phyloP scores from a whole-genome alignment of 2,329 filamentous ascomycete species.

The Fusarium luffae region DNA sequence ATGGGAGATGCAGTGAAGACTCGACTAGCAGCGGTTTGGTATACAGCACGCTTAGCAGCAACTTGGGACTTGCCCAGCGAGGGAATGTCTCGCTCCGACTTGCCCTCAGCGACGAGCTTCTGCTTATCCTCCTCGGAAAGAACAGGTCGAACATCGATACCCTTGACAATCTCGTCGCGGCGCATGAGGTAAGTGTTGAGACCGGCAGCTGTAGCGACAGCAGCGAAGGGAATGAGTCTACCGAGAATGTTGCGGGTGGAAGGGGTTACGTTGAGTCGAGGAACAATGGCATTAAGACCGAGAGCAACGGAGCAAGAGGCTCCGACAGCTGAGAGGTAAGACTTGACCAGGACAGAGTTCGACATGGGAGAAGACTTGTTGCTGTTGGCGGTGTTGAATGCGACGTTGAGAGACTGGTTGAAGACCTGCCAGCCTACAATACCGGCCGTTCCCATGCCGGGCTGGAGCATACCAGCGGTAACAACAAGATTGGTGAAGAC shows the following conservation, averaged over 20 bases:
- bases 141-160: slow-evolving; percentile 92
- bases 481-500: slow-evolving; percentile 94
- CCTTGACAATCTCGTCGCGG: slow-evolving; percentile 90
- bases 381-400: slow-evolving; percentile 96
- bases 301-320: slow-evolving; percentile 95
- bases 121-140: slow-evolving; percentile 76
- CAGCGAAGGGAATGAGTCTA: slow-evolving; percentile 95
- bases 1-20: slow-evolving; percentile 96
- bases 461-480: slow-evolving; percentile 96
- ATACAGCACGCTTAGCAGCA: slow-evolving; percentile 89
- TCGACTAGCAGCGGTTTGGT: slow-evolving; percentile 89
- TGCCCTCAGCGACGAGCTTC: slow-evolving; percentile 65
- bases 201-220: slow-evolving; percentile 89
- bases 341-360: slow-evolving; percentile 82
- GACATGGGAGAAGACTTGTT: slow-evolving; percentile 96
- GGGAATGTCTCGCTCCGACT: slow-evolving; percentile 71
- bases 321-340: slow-evolving; percentile 90
- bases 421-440: slow-evolving; percentile 94
- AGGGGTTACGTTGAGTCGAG: slow-evolving; percentile 82
- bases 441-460: slow-evolving; percentile 81
- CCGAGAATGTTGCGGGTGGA: slow-evolving; percentile 79
- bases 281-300: slow-evolving; percentile 89
- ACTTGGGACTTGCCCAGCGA: slow-evolving; percentile 88
- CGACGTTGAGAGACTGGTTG: slow-evolving; percentile 98
- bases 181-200: slow-evolving; percentile 99